Base-by-base conservation (phyloP, 768 basidiomycete species). In the Lactarius indigo region DNA sequence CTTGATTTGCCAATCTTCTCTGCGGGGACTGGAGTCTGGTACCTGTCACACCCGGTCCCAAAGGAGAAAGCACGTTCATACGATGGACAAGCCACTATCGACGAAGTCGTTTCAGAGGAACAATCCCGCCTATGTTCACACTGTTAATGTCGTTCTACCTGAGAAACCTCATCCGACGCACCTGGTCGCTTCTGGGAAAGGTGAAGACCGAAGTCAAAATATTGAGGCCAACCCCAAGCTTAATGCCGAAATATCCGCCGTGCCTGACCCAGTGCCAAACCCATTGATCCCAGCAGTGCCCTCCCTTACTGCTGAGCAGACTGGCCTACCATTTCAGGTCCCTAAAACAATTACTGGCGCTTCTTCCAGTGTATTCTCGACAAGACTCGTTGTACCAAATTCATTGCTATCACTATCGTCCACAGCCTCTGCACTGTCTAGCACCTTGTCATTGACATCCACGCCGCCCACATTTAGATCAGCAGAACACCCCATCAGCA, bases 181-280 rank as follows among this genome's bases (percentile, higher is more conserved):
- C 13, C 31, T 55, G 50, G 58, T 50, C 23, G 39, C 56, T n/a
- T 33, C 56, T 7, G 47, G 31, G 18, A 56, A 58, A 42, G 47
- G 41, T 33, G 59, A 47, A 30, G 63, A 62, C 47, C 33, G 35
- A 60, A 57, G 54, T 35, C 39, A 60, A 58, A 50, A 50, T 15
- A 10, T 31, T 17, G 68, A 69, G 59, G 59, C 50, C 54, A 68
- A 64, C 28, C 50, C 44, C 39, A 42, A 73, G 47, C 66, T 72
- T n/a, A 69, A 75, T 41, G 73, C 63, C 17, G 70, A 81, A 64
- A 71, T 77, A 18, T 80, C 80, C 8, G 75, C 78, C 50, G 74
- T 86, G 54, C 84, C 85, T 15, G 79, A 80, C 67, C 85, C 85
- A 66, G 79, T 79, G 44, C 83, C 84, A 28, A 82, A 83, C 57